Base-by-base conservation (phyloP, 176 grass and related monocot genomes). In the Oryza glaberrima region DNA sequence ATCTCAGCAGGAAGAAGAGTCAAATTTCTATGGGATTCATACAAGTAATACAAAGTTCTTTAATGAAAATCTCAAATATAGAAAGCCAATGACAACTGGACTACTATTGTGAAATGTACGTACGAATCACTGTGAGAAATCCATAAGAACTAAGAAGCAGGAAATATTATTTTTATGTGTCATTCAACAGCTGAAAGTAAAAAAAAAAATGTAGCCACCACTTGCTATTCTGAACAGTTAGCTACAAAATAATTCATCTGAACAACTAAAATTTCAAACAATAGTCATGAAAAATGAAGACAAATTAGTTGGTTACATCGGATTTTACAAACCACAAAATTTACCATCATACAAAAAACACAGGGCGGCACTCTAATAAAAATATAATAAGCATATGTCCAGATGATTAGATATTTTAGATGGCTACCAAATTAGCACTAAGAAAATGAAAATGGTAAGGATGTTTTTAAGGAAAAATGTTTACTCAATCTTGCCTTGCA, bases 401-500 rank as follows among this genome's bases (percentile, higher is more conserved):
- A 72, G 25, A 86, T 15, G 81, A 60, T 16, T 52, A 51, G 45
- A 47, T 47, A 13, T 12, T 16, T 16, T 51, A 51, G 78, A 82
- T 58, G 52, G 6, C 3, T 58, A 78, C 56, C 2, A 79, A 83
- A 79, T 34, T 74, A 73, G 28, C 36, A 86, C 82, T 51, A 76
- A 38, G 19, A 22, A 54, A 2, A 78, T 69, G 14, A 35, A 72
- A 81, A 76, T 2, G 5, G 25, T 61, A 69, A 15, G 32, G 22
- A 4, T 26, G 44, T 5, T 67, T 76, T 10, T 79, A 67, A 77
- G 5, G 70, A 84, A 73, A 73, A 61, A 25, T 46, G 23, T 43
- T 52, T 47, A 47, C 51, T 73, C 41, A 70, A 47, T 80, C 82
- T 92, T 92, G 54, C 96, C 93, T 95, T 70, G 91, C 91, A 89